Percentiles rank a stretch among this genome's conserved stretches.
These are phyloP conservation scores for Waitea zeae DNA, from an alignment of 1,284 basidiomycete genomes.

Conservation along the genomic window DNA sequence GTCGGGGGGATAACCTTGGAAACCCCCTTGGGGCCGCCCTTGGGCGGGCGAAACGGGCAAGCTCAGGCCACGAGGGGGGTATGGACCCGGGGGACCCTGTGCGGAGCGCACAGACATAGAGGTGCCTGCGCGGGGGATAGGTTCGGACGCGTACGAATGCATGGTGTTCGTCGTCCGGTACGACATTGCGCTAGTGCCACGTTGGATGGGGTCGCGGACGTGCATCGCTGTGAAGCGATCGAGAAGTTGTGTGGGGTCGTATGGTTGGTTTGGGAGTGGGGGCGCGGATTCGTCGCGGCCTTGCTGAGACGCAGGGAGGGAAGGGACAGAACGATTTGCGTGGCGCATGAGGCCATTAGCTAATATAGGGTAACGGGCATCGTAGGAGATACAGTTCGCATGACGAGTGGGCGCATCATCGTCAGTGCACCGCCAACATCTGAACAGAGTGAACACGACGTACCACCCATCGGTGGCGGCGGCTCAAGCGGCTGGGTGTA, in stretches of 20 bases:
- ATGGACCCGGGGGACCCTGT: slow-evolving; percentile 14
- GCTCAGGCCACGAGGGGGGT: no score
- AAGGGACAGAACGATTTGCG: slow-evolving; percentile 22
- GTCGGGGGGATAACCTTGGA: neutral
- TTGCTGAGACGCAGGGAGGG: slow-evolving; percentile 19
- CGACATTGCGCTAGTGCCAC: no score
- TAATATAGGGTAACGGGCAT: no score
- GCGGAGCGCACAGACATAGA: slow-evolving; percentile 30
- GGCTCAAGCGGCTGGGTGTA: no score
- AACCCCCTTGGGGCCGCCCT: neutral
- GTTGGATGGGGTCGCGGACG: slow-evolving; percentile 20
- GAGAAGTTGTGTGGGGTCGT: slow-evolving; percentile 25
- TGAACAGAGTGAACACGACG: no score
- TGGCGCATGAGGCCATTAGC: slow-evolving; percentile 14
- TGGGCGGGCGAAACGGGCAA: no score
- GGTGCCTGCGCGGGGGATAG: slow-evolving; percentile 27
- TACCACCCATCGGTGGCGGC: no score
- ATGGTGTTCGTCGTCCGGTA: slow-evolving; percentile 6
- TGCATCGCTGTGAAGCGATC: slow-evolving; percentile 29
- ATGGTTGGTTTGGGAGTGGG: slow-evolving; percentile 15
- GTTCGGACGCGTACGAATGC: slow-evolving; percentile 14
- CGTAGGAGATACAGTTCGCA: no score
- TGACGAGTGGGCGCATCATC: no score
- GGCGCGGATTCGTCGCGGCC: slow-evolving; percentile 15
- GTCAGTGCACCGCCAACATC: no score